Evolutionary conservation across 75 land plant genomes (phyloP).

Genomic region (Sequoiadendron giganteum): DNA sequence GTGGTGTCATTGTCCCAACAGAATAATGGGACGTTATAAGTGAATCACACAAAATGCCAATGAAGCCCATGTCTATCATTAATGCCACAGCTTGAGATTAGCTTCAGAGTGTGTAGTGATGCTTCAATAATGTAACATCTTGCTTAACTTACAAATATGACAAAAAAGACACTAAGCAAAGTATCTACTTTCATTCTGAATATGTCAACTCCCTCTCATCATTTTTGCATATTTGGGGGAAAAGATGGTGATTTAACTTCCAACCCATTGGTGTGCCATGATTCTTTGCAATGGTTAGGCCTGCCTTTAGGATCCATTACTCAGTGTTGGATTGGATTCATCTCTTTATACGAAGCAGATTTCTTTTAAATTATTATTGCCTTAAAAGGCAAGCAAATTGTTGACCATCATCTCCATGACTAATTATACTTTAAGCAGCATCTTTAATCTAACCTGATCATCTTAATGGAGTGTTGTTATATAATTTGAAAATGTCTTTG

Average conservation of each 20-base stretch:
- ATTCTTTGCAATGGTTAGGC: background rate
- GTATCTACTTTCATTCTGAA: background rate
- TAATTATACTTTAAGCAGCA: background rate
- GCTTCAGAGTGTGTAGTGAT: background rate
- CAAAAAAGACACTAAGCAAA: background rate
- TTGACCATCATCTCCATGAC: background rate
- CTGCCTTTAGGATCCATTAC: background rate
- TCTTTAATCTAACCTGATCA: background rate
- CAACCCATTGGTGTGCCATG: background rate
- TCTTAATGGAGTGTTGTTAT: background rate
- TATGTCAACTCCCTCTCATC: background rate
- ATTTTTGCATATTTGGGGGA: background rate
- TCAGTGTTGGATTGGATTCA: background rate
- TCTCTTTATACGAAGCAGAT: background rate
- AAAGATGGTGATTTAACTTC: background rate
- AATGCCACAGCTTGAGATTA: background rate
- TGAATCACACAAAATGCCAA: background rate
- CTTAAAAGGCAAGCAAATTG: background rate
- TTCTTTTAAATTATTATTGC: background rate
- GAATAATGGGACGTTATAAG: background rate
- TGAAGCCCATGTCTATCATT: background rate
- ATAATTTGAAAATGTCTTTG: background rate
- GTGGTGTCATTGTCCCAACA: background rate
- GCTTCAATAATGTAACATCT: background rate
- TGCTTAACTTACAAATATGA: background rate